Conservation (phyloP, 176 grass and related monocot species). For the Phoenix roebelenii region DNA sequence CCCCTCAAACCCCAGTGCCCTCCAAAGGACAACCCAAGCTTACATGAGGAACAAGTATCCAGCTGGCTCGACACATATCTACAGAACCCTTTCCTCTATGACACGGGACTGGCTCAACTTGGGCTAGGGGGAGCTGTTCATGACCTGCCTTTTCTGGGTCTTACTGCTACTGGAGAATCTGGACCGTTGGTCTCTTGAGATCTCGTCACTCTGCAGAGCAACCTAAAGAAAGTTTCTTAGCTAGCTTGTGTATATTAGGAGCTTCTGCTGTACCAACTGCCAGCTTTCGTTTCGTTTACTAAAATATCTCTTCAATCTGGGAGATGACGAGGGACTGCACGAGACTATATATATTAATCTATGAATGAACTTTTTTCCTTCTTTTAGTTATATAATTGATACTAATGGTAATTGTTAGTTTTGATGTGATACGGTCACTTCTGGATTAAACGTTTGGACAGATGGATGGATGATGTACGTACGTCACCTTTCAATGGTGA, state of each 20-base stretch:
- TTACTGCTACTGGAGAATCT: conserved; percentile 35
- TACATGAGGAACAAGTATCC: conserved; percentile 1
- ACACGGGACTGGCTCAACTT: conserved; percentile 26
- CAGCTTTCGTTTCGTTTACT: too few species aligned
- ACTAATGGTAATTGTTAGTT: too few species aligned
- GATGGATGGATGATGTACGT: conserved; percentile 27
- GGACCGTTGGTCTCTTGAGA: conserved; percentile 37
- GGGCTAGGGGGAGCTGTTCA: conserved; percentile 11
- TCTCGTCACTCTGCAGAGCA: neutral
- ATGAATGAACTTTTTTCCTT: too few species aligned
- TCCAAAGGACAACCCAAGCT: neutral
- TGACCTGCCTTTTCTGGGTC: conserved; percentile 13
- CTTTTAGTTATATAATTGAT: too few species aligned
- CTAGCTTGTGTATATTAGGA: too few species aligned
- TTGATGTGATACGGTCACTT: conserved; percentile 26
- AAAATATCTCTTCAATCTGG: too few species aligned
- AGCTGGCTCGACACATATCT: conserved; percentile 63
- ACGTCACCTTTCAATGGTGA: conserved; percentile 19
- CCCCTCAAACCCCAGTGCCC: neutral
- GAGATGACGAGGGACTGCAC: too few species aligned
- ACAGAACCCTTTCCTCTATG: conserved; percentile 49
- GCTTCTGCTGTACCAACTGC: too few species aligned
- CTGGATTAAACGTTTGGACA: conserved; percentile 21
- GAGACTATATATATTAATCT: too few species aligned
- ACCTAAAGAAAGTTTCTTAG: too few species aligned